Evolutionary conservation across 1,284 basidiomycete genomes (phyloP).

Genomic region (Vanrija humicola): DNA sequence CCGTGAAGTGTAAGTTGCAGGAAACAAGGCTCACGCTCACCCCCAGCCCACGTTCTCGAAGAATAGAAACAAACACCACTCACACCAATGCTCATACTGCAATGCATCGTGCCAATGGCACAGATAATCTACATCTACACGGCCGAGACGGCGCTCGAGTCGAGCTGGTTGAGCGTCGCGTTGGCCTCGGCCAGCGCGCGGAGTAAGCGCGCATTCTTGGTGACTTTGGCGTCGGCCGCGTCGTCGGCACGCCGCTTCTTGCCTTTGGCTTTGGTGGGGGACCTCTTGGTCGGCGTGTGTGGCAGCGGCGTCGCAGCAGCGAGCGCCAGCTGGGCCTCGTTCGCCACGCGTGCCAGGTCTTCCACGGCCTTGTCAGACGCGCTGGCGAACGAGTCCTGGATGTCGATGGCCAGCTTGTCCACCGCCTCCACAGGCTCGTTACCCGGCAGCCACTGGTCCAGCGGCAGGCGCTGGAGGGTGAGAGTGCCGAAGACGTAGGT

Average conservation of each 20-base stretch:
- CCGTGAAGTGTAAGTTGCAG: slow-evolving; percentile 57
- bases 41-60: slow-evolving; percentile 10
- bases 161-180: slow-evolving; percentile 16
- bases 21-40: background rate
- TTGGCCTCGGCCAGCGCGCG: slow-evolving; percentile 23
- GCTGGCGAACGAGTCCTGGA: background rate
- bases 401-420: background rate
- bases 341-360: background rate
- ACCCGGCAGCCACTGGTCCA: slow-evolving; percentile 14
- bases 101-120: background rate
- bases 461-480: background rate
- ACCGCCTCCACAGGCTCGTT: background rate
- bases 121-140: background rate
- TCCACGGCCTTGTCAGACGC: background rate
- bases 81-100: background rate
- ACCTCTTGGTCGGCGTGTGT: background rate
- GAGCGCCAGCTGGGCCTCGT: background rate
- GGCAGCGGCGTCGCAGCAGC: background rate
- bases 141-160: background rate
- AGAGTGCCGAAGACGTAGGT: slow-evolving; percentile 17
- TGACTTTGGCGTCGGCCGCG: slow-evolving; percentile 22
- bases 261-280: slow-evolving; percentile 10
- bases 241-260: slow-evolving; percentile 9
- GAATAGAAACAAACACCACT: background rate
- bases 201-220: slow-evolving; percentile 29